Conservation (phyloP, 306 rosid species). For the Prunus campanulata region DNA sequence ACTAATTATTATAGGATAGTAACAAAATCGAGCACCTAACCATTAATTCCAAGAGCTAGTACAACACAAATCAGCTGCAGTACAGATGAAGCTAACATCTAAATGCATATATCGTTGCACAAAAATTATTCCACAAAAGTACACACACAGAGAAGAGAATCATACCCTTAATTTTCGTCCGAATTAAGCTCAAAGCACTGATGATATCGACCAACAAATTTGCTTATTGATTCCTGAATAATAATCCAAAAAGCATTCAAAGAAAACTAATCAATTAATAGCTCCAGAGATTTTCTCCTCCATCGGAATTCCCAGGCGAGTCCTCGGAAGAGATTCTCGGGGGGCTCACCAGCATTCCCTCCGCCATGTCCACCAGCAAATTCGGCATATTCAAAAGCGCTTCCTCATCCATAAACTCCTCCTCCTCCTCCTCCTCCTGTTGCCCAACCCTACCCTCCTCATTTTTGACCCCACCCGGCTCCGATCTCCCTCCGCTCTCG, state of each 20-base stretch:
- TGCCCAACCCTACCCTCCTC: slow-evolving; percentile 2
- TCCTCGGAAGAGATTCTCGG: slow-evolving; percentile 43
- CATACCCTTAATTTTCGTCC: not conserved
- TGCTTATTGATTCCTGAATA: not conserved
- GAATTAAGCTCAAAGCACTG: not conserved
- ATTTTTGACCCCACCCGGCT: not conserved
- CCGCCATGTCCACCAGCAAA: slow-evolving; percentile 49
- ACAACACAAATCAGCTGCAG: slow-evolving; percentile 17
- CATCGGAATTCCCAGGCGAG: slow-evolving; percentile 34
- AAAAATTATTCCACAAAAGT: not conserved
- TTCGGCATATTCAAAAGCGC: slow-evolving; percentile 50
- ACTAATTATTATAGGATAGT: not conserved
- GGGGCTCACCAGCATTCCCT: slow-evolving; percentile 55
- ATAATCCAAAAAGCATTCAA: not conserved
- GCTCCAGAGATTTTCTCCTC: slow-evolving; percentile 44
- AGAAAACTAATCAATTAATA: not conserved
- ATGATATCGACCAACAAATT: not conserved
- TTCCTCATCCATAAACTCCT: slow-evolving; percentile 46
- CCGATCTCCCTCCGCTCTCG: not conserved
- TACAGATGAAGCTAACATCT: not conserved
- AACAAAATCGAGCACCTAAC: not conserved
- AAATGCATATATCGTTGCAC: not conserved
- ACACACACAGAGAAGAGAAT: not conserved
- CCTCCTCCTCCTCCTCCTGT: not conserved
- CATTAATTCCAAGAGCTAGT: not conserved